phyloP scores from a whole-genome alignment of 2,329 filamentous ascomycete species.

The Diaporthe citrichinensis region DNA sequence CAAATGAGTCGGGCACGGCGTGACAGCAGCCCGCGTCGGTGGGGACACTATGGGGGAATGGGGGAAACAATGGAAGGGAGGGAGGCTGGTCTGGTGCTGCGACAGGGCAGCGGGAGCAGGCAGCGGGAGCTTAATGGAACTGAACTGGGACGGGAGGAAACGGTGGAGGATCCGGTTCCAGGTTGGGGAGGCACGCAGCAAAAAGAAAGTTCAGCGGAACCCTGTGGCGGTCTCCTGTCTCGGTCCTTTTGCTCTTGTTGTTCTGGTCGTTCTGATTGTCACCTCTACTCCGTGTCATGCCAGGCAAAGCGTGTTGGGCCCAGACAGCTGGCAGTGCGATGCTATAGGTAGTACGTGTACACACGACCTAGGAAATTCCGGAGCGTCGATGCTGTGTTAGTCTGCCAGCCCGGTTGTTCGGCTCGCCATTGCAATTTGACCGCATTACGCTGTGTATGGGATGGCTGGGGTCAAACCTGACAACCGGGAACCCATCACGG shows the following conservation, averaged over 20 bases:
- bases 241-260: neutral
- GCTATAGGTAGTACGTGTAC: neutral
- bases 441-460: neutral
- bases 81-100: neutral
- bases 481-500: neutral
- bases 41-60: neutral
- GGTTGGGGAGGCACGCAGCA: neutral
- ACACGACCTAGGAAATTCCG: neutral
- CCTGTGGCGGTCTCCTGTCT: neutral
- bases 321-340: neutral
- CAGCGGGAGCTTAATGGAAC: neutral
- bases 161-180: constrained; percentile 29
- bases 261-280: neutral
- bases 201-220: neutral
- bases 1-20: constrained; percentile 1
- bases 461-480: constrained; percentile 5
- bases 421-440: neutral
- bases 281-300: neutral
- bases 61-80: neutral
- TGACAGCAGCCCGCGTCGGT: neutral
- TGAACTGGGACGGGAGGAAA: constrained; percentile 1
- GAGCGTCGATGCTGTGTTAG: neutral
- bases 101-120: neutral
- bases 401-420: neutral
- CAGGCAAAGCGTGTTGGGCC: neutral